These are phyloP conservation scores for Pseudoturritis turrita DNA, from an alignment of 345 rosid genomes.

Conservation along the genomic window DNA sequence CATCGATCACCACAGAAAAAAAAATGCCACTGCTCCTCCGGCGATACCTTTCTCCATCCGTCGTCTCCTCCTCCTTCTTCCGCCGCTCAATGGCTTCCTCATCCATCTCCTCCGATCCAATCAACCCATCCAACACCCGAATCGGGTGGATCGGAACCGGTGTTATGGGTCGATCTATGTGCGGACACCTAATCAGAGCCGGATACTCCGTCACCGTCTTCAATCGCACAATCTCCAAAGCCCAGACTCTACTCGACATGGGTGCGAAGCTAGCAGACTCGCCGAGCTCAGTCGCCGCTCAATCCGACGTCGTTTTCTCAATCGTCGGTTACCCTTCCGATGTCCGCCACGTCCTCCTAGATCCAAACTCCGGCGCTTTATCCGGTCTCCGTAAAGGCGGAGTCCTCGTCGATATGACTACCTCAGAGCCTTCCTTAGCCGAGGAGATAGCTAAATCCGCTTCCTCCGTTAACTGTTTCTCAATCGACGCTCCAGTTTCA, in stretches of 20 bases:
- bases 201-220: slow-evolving; percentile 78
- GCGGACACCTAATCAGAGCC: slow-evolving; percentile 68
- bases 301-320: slow-evolving; percentile 82
- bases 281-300: slow-evolving; percentile 58
- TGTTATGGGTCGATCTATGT: slow-evolving; percentile 85
- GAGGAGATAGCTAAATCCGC: slow-evolving; percentile 62
- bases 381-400: slow-evolving; percentile 70
- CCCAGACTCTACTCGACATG: slow-evolving; percentile 68
- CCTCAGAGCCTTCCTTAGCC: slow-evolving; percentile 92
- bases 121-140: slow-evolving; percentile 59
- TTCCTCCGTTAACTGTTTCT: slow-evolving; percentile 42
- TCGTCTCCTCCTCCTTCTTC: slow-evolving; percentile 24
- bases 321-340: slow-evolving; percentile 95
- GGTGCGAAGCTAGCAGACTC: slow-evolving; percentile 69
- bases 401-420: slow-evolving; percentile 90
- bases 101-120: slow-evolving; percentile 28
- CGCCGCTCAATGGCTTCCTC: slow-evolving; percentile 61
- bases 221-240: slow-evolving; percentile 82
- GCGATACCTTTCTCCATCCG: background rate
- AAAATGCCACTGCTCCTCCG: slow-evolving; percentile 21
- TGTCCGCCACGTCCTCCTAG: slow-evolving; percentile 74
- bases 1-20: slow-evolving; percentile 12
- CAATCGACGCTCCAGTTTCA: slow-evolving; percentile 78
- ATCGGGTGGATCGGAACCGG: slow-evolving; percentile 96
- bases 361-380: slow-evolving; percentile 67